These are phyloP conservation scores for Erigeron philadelphicus DNA, from an alignment of 140 eudicot genomes.

Conservation along the genomic window DNA sequence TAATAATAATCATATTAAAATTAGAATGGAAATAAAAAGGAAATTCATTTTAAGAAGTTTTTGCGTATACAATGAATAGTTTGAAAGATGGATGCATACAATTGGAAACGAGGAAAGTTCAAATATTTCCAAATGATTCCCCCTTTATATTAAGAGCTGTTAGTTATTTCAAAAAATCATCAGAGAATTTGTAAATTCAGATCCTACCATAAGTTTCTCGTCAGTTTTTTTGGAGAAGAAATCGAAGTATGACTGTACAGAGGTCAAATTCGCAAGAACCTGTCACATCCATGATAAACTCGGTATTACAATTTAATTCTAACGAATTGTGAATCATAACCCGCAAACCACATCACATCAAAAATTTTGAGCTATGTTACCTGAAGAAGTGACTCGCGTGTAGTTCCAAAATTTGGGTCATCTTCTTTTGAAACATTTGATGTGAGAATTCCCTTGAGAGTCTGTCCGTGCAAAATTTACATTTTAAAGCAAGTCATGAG, in stretches of 20 bases:
- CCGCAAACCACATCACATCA: constrained; percentile 8
- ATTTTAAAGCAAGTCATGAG: not conserved
- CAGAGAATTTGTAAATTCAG: not conserved
- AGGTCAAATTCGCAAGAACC: constrained; percentile 83
- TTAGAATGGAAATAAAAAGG: too few relatives aligned
- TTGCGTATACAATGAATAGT: too few relatives aligned
- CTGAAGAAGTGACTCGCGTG: constrained; percentile 91
- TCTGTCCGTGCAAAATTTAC: constrained; percentile 33
- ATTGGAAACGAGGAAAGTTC: too few relatives aligned
- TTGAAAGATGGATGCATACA: too few relatives aligned
- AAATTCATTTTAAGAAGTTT: too few relatives aligned
- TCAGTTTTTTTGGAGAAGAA: constrained; percentile 66
- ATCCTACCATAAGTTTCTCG: constrained; percentile 58
- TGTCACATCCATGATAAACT: constrained; percentile 35
- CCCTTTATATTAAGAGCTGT: not conserved
- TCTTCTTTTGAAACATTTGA: constrained; percentile 46
- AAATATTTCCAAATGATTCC: too few relatives aligned
- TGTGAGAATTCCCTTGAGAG: constrained; percentile 55
- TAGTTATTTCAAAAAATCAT: constrained; percentile 14
- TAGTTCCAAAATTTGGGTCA: constrained; percentile 58
- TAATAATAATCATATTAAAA: too few relatives aligned
- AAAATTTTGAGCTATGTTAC: constrained; percentile 25
- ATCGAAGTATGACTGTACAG: constrained; percentile 77
- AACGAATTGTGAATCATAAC: constrained; percentile 5
- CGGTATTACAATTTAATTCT: not conserved